Conservation (phyloP, 306 rosid genomes). For the Hippophae tibetana region DNA sequence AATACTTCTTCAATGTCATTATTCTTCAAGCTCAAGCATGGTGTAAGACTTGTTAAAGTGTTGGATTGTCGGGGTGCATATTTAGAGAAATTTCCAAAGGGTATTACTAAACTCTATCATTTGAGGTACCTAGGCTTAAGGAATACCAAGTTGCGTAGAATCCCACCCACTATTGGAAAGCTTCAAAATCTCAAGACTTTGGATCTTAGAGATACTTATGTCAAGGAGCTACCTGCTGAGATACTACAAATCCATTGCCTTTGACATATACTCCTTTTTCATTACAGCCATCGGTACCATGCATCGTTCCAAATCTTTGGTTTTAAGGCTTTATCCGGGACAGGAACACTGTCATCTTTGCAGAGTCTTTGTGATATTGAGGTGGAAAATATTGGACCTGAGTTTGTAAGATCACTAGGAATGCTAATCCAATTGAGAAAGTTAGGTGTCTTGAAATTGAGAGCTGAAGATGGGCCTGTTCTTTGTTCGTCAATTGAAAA, state of each 20-base stretch:
- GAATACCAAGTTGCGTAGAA: constrained; percentile 1
- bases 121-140: constrained; percentile 23
- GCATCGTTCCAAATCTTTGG: constrained; percentile 1
- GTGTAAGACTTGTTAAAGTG: constrained; percentile 16
- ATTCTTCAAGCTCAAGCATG: not conserved
- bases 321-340: constrained; percentile 9
- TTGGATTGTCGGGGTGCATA: constrained; percentile 14
- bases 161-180: constrained; percentile 16
- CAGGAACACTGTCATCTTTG: constrained; percentile 8
- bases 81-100: constrained; percentile 8
- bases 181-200: constrained; percentile 17
- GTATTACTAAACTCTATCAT: not conserved
- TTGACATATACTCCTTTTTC: constrained; percentile 18
- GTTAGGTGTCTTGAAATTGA: constrained; percentile 11
- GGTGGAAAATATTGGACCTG: not conserved
- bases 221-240: constrained; percentile 17
- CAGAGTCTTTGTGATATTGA: constrained; percentile 21
- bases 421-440: constrained; percentile 17
- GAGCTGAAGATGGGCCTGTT: constrained; percentile 11
- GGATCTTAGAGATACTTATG: constrained; percentile 17
- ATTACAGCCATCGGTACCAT: not conserved
- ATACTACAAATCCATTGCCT: constrained; percentile 12
- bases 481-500: constrained; percentile 17
- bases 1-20: too few species aligned
- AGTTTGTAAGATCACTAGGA: constrained; percentile 13